Base-by-base conservation (phyloP, 257 asterid genomes). In the Datura wrightii region DNA sequence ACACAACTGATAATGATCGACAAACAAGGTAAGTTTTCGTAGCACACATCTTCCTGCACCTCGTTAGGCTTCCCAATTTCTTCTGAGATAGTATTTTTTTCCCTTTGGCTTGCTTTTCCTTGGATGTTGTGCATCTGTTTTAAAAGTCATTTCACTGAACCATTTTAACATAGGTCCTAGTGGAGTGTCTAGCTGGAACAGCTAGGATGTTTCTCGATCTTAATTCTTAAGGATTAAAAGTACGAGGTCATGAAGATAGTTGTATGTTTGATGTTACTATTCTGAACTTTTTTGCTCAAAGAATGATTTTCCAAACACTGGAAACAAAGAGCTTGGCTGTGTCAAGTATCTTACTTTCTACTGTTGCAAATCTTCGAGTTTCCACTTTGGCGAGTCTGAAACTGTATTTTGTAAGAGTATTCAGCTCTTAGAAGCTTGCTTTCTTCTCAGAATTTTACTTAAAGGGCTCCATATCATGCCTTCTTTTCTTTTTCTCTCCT, bases 1-100 rank as follows among this genome's bases (percentile, higher is more conserved):
- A 97, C 88, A 97, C 99, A 37, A 97, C 99, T 59, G 99, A 97
- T 89, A 97, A 95, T 90, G 99, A 97, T 88, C 94, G 99, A 74
- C 99, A 97, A 89, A 97, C 99, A 82, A 88, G 99, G 99, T 97
- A 91, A 67, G 66, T 36, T 48, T 37, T 86, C 10, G 13, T 85
- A 88, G 86, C 79, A 42, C 78, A 65, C 86, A 85, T 34, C 56
- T 41, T 19, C 5, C 70, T 41, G 46, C 42, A n/a, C 15, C 15
- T 74, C n/a, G 7, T 76, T 76, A 13, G 31, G 82, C 63, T 11
- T 76, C 62, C 42, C 48, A 34, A 63, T 63, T 62, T 50, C 62
- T 50, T 50, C 62, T 13, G 46, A 76, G 42, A 50, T 76, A 14
- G 82, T 48, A 46, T 74, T 10, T 19, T 15, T 52, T 76, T 50